phyloP scores from a whole-genome alignment of 257 asterid genomes.

The Primulina tabacum region DNA sequence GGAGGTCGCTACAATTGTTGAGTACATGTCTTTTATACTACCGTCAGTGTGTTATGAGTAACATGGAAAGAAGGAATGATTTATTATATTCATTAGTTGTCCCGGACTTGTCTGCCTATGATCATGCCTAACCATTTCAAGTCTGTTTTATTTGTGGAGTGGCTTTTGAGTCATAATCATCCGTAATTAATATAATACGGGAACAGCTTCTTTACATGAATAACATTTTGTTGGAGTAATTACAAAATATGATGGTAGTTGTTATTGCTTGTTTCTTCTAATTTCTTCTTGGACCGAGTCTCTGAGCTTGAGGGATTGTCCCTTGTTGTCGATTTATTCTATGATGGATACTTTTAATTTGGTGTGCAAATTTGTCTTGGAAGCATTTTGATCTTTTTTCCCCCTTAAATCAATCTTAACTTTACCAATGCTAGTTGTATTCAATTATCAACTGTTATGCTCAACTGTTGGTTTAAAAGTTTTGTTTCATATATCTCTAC shows the following conservation, averaged over 20 bases:
- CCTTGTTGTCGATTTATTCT: neutral
- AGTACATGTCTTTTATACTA: neutral
- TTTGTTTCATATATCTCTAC: neutral
- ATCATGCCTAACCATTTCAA: neutral
- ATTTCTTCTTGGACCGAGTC: neutral
- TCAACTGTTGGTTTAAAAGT: neutral
- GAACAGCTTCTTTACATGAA: neutral
- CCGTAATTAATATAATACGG: neutral
- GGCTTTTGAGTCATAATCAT: neutral
- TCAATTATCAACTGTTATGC: neutral
- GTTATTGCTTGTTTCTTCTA: neutral
- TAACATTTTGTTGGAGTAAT: neutral
- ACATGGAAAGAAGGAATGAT: neutral
- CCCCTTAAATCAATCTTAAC: neutral
- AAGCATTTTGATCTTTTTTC: neutral
- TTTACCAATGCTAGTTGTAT: neutral
- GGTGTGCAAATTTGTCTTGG: neutral
- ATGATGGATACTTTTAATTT: neutral
- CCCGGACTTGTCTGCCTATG: neutral
- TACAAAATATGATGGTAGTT: neutral
- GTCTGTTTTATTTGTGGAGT: neutral
- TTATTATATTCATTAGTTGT: neutral
- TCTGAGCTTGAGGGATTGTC: neutral
- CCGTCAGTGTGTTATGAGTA: neutral
- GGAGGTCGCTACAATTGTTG: neutral